Evolutionary conservation across 75 land plant genomes (phyloP).

Genomic region (Cupressus sempervirens): DNA sequence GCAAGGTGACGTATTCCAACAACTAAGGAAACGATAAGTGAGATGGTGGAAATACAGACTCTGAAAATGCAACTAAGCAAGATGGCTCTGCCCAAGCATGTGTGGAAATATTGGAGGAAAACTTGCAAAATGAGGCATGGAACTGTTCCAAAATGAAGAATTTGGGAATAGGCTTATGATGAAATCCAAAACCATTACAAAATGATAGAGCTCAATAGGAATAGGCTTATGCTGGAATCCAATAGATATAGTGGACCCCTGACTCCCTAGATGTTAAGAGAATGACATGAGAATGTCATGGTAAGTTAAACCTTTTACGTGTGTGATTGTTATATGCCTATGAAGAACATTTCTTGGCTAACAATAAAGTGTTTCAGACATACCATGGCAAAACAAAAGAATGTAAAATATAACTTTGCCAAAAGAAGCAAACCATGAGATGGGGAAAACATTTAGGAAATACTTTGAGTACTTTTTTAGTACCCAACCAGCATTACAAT

Average conservation of each 20-base stretch:
- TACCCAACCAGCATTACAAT: not conserved
- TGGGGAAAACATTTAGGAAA: not conserved
- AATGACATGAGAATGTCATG: no score
- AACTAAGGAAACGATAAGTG: not conserved
- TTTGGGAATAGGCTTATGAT: not conserved
- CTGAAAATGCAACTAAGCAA: not conserved
- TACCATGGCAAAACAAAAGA: no score
- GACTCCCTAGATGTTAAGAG: no score
- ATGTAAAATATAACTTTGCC: no score
- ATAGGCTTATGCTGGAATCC: no score
- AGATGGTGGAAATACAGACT: not conserved
- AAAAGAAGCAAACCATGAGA: no score
- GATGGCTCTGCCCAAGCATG: not conserved
- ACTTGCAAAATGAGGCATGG: not conserved
- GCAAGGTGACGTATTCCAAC: not conserved
- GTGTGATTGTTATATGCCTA: no score
- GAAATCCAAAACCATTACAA: no score
- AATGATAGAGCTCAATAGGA: no score
- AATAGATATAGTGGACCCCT: not conserved
- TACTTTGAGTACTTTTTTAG: not conserved
- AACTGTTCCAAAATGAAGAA: not conserved
- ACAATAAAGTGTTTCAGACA: no score
- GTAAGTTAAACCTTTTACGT: no score
- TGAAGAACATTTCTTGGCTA: no score
- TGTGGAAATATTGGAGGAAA: not conserved